These are phyloP conservation scores for Apophysomyces variabilis DNA, from an alignment of 371 early-diverging fungal species.

Conservation along the genomic window DNA sequence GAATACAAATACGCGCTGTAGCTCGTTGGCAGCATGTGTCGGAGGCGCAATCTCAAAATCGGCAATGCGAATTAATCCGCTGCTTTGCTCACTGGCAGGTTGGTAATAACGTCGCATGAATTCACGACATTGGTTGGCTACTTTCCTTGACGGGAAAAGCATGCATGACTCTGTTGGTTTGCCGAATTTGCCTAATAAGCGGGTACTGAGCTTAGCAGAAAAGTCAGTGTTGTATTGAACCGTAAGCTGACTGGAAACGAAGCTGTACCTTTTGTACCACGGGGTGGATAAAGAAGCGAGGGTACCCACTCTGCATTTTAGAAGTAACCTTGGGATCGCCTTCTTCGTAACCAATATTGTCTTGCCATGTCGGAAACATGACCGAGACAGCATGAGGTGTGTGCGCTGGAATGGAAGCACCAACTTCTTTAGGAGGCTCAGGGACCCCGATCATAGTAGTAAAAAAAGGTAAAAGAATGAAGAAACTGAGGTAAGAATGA, in stretches of 20 bases:
- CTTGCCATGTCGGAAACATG: conserved; percentile 88
- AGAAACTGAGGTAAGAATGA: conserved; percentile 8
- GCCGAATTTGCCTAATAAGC: conserved; percentile 70
- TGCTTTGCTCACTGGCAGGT: conserved; percentile 25
- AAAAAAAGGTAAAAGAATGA: conserved; percentile 10
- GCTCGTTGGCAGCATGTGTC: conserved; percentile 24
- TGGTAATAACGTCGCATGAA: conserved; percentile 63
- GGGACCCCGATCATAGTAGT: conserved; percentile 27
- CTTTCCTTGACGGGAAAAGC: conserved; percentile 75
- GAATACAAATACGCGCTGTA: conserved; percentile 57
- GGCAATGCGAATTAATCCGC: conserved; percentile 59
- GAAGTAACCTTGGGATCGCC: conserved; percentile 73
- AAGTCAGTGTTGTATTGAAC: background rate
- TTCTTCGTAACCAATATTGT: conserved; percentile 93
- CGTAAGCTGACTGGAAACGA: background rate
- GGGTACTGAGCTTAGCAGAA: conserved; percentile 27
- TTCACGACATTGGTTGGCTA: conserved; percentile 71
- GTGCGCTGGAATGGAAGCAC: conserved; percentile 73
- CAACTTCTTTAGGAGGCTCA: conserved; percentile 55
- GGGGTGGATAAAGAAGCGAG: conserved; percentile 88
- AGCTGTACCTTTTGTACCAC: conserved; percentile 67
- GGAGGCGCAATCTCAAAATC: conserved; percentile 61
- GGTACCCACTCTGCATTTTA: conserved; percentile 88
- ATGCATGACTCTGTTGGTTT: conserved; percentile 67
- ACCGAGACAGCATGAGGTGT: conserved; percentile 92